These are phyloP conservation scores for Jaltomata sinuosa DNA, from an alignment of 257 asterid genomes.

Conservation along the genomic window DNA sequence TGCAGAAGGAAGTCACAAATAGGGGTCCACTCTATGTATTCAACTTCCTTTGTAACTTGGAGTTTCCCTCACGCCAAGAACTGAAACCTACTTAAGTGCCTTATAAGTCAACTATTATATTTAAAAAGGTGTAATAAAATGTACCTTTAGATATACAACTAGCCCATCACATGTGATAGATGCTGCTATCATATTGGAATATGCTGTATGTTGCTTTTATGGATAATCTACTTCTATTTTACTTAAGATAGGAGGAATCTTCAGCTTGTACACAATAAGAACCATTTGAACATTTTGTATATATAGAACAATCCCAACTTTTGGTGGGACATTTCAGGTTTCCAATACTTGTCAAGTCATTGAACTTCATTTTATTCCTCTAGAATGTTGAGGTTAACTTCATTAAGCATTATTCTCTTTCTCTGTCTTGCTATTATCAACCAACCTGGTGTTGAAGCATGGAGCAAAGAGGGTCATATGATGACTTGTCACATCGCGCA, in stretches of 20 bases:
- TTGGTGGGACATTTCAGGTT: slow-evolving; percentile 6
- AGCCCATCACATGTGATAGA: neutral
- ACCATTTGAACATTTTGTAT: slow-evolving; percentile 5
- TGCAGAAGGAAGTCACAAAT: neutral
- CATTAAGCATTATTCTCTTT: slow-evolving; percentile 14
- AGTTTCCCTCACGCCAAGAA: slow-evolving; percentile 28
- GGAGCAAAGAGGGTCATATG: slow-evolving; percentile 91
- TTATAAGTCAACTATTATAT: neutral
- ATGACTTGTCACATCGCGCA: slow-evolving; percentile 90
- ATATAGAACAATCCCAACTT: slow-evolving; percentile 9
- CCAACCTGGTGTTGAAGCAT: slow-evolving; percentile 43
- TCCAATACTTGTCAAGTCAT: neutral
- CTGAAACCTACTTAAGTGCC: neutral
- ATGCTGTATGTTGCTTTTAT: slow-evolving; percentile 26
- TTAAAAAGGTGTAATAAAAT: neutral
- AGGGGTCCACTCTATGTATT: neutral
- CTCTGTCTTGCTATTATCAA: slow-evolving; percentile 24
- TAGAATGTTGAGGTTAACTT: slow-evolving; percentile 1
- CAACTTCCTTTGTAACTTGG: slow-evolving; percentile 9
- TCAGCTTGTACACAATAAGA: slow-evolving; percentile 47
- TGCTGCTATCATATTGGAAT: slow-evolving; percentile 3
- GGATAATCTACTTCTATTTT: slow-evolving; percentile 13
- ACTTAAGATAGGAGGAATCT: slow-evolving; percentile 15
- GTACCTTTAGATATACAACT: neutral
- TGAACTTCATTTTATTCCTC: neutral